Percentiles rank a stretch among this genome's conserved stretches.
Conservation (phyloP, 2,329 filamentous ascomycete genomes). For the Fusarium incarnatum region DNA sequence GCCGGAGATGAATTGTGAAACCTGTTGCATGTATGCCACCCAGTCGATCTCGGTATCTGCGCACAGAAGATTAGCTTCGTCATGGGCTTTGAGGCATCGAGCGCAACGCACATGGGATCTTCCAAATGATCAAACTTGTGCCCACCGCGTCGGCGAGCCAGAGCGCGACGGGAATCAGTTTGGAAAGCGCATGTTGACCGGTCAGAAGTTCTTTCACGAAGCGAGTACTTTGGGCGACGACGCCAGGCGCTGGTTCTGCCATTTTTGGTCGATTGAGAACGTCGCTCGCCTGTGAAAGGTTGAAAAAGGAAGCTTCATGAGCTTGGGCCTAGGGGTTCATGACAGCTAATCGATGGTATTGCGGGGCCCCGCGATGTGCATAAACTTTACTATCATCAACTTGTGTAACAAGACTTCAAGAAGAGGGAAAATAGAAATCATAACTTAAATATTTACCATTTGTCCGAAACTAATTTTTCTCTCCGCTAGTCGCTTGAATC, state of each 20-base stretch:
- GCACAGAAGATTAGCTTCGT: conserved; percentile 17
- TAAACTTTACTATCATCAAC: conserved; percentile 27
- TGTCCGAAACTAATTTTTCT: background rate
- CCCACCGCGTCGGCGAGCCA: conserved; percentile 77
- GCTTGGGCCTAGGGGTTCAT: conserved; percentile 22
- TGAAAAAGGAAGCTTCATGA: conserved; percentile 24
- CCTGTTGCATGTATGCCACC: conserved; percentile 96
- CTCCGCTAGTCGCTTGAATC: background rate
- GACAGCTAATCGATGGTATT: conserved; percentile 19
- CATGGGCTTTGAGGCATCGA: background rate
- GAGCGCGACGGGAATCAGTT: conserved; percentile 68
- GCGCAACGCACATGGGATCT: conserved; percentile 77
- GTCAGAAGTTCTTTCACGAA: conserved; percentile 58
- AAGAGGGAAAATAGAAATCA: background rate
- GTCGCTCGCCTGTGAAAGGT: conserved; percentile 22
- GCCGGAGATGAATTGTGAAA: conserved; percentile 81
- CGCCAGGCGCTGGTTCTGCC: conserved; percentile 43
- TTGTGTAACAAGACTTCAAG: background rate
- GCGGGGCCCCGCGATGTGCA: conserved; percentile 44
- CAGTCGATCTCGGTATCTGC: conserved; percentile 97
- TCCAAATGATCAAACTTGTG: conserved; percentile 80
- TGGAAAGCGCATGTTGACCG: conserved; percentile 63
- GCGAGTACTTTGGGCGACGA: conserved; percentile 45
- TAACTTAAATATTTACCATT: background rate
- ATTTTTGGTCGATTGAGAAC: conserved; percentile 38